phyloP scores from a whole-genome alignment of 1,139 yeast species.

The Yamadazyma triangularis region DNA sequence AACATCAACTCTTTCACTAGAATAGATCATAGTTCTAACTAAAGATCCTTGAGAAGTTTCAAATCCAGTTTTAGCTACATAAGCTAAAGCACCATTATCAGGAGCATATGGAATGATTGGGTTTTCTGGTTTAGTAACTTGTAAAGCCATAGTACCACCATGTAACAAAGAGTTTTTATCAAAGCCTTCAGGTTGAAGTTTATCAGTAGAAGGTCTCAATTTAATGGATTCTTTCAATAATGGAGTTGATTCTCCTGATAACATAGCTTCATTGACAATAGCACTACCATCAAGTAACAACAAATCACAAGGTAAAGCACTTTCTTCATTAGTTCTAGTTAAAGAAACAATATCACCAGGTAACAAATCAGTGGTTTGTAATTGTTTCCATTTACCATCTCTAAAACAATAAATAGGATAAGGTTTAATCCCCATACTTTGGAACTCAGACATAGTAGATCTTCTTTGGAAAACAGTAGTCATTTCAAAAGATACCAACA shows the following conservation, averaged over 20 bases:
- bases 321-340: slow-evolving; percentile 83
- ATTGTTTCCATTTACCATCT: slow-evolving; percentile 61
- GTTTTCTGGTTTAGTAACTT: slow-evolving; percentile 67
- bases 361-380: slow-evolving; percentile 69
- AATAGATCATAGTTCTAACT: slow-evolving; percentile 96
- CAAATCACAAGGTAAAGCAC: slow-evolving; percentile 96
- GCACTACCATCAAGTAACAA: slow-evolving; percentile 82
- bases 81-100: slow-evolving; percentile 88
- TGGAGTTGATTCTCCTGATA: slow-evolving; percentile 97
- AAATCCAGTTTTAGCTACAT: slow-evolving; percentile 90
- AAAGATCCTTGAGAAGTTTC: slow-evolving; percentile 97
- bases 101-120: slow-evolving; percentile 61
- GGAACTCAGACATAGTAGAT: slow-evolving; percentile 88
- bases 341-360: slow-evolving; percentile 94
- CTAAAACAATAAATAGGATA: slow-evolving; percentile 73
- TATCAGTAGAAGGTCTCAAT: slow-evolving; percentile 71
- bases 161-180: slow-evolving; percentile 88
- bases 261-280: slow-evolving; percentile 96
- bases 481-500: slow-evolving; percentile 90
- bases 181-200: slow-evolving; percentile 68
- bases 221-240: slow-evolving; percentile 86
- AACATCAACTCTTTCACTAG: slow-evolving; percentile 94
- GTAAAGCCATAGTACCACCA: slow-evolving; percentile 97
- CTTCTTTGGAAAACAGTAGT: slow-evolving; percentile 96
- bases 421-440: slow-evolving; percentile 97